Conservation (phyloP, 805 yeast genomes). For the Hanseniaspora hatyaiensis region DNA sequence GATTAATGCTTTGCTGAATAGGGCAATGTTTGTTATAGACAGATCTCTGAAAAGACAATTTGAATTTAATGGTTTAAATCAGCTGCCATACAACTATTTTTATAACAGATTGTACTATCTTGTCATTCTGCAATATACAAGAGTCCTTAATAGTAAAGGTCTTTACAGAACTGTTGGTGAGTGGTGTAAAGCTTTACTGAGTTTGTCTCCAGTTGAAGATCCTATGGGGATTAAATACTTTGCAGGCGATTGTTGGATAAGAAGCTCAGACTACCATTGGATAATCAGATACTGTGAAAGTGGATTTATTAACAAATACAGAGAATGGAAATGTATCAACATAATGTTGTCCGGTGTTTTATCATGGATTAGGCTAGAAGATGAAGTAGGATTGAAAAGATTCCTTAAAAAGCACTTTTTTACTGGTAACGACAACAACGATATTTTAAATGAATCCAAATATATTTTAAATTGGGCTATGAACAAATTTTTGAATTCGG, state of each 20-base stretch:
- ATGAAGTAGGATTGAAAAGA: constrained; percentile 5
- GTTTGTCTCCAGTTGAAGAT: constrained; percentile 66
- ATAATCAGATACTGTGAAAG: constrained; percentile 47
- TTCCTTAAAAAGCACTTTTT: constrained; percentile 10
- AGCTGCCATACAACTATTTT: constrained; percentile 65
- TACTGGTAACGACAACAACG: constrained; percentile 4
- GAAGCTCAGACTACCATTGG: constrained; percentile 53
- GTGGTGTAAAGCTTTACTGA: constrained; percentile 57
- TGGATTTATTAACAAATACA: constrained; percentile 45
- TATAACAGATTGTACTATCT: constrained; percentile 69
- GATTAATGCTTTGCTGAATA: constrained; percentile 62
- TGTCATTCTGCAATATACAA: constrained; percentile 59
- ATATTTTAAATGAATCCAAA: constrained; percentile 6
- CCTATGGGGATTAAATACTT: constrained; percentile 76
- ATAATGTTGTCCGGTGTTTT: constrained; percentile 24
- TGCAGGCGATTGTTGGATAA: constrained; percentile 64
- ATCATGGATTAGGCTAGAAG: constrained; percentile 2
- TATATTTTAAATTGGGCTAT: constrained; percentile 6
- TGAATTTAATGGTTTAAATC: constrained; percentile 41
- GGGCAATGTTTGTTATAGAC: constrained; percentile 69
- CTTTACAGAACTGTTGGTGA: constrained; percentile 66
- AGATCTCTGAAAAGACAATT: constrained; percentile 54
- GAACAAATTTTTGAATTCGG: constrained; percentile 5
- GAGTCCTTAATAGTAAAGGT: constrained; percentile 61
- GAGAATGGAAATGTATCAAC: constrained; percentile 63